Percentiles rank a stretch among this genome's conserved stretches.
These are phyloP conservation scores for Solanum bukasovii DNA, from an alignment of 257 asterid genomes.

Conservation along the genomic window DNA sequence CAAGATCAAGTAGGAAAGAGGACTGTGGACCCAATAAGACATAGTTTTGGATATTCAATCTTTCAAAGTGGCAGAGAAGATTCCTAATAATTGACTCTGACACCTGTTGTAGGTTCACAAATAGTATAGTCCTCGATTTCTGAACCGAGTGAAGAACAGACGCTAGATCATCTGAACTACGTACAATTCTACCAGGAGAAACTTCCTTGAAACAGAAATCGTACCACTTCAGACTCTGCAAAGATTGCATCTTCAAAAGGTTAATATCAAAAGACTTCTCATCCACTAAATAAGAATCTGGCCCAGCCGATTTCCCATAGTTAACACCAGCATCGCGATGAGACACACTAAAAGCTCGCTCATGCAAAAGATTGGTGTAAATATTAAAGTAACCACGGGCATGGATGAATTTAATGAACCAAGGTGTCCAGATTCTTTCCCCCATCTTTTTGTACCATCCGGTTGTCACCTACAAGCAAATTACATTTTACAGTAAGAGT, in stretches of 20 bases:
- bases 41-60: constrained; percentile 53
- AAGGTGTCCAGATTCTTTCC: constrained; percentile 97
- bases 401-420: constrained; percentile 90
- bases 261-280: constrained; percentile 32
- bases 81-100: constrained; percentile 46
- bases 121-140: constrained; percentile 36
- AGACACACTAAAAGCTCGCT: constrained; percentile 75
- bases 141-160: constrained; percentile 43
- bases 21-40: constrained; percentile 53
- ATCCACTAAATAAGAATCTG: constrained; percentile 69
- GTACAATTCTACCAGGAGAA: constrained; percentile 38
- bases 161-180: constrained; percentile 39
- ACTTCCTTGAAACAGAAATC: constrained; percentile 78
- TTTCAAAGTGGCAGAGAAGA: constrained; percentile 78
- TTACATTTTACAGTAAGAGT: neutral
- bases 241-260: constrained; percentile 47
- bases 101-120: constrained; percentile 45
- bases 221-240: constrained; percentile 67
- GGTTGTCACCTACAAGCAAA: constrained; percentile 56
- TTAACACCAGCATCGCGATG: constrained; percentile 94
- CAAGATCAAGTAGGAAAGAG: constrained; percentile 54
- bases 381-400: constrained; percentile 74
- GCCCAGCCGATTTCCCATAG: constrained; percentile 81
- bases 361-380: constrained; percentile 64
- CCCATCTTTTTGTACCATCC: constrained; percentile 97